phyloP scores from a whole-genome alignment of 1,139 yeast species.

The Candida frijolesensis region DNA sequence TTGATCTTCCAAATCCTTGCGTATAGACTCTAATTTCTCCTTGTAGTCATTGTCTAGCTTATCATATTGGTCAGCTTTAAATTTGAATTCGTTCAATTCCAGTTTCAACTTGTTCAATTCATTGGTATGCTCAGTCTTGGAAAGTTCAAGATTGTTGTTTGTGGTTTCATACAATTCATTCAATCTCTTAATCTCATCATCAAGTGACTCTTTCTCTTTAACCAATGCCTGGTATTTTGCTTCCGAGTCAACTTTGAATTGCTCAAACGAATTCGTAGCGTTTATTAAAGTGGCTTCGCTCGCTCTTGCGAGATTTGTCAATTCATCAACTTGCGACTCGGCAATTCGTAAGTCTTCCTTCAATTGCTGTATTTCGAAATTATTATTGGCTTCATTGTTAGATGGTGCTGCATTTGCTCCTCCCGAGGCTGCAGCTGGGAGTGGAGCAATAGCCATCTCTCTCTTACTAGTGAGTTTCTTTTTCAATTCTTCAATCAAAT shows the following conservation, averaged over 20 bases:
- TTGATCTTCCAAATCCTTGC: slow-evolving; percentile 54
- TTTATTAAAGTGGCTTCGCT: slow-evolving; percentile 44
- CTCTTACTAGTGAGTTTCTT: slow-evolving; percentile 19
- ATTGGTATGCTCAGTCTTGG: slow-evolving; percentile 17
- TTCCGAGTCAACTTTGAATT: slow-evolving; percentile 28
- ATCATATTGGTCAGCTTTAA: slow-evolving; percentile 41
- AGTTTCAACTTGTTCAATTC: slow-evolving; percentile 27
- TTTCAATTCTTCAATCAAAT: slow-evolving; percentile 28
- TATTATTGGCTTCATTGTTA: slow-evolving; percentile 15
- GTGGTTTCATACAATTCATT: slow-evolving; percentile 18
- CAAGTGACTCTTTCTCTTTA: slow-evolving; percentile 25
- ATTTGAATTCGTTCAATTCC: slow-evolving; percentile 23
- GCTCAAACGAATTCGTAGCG: slow-evolving; percentile 42
- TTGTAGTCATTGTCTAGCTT: slow-evolving; percentile 37
- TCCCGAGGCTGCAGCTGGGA: slow-evolving; percentile 4
- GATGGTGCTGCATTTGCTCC: slow-evolving; percentile 3
- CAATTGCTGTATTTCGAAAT: slow-evolving; percentile 35
- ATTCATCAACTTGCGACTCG: slow-evolving; percentile 42
- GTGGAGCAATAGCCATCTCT: slow-evolving; percentile 7
- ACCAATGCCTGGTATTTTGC: slow-evolving; percentile 22
- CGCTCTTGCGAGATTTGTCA: slow-evolving; percentile 40
- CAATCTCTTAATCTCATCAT: slow-evolving; percentile 22
- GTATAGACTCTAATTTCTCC: slow-evolving; percentile 29
- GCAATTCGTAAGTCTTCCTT: slow-evolving; percentile 40
- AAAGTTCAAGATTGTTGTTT: slow-evolving; percentile 19